Conservation (phyloP, 2,329 filamentous ascomycete species). For the Botrytis aclada region DNA sequence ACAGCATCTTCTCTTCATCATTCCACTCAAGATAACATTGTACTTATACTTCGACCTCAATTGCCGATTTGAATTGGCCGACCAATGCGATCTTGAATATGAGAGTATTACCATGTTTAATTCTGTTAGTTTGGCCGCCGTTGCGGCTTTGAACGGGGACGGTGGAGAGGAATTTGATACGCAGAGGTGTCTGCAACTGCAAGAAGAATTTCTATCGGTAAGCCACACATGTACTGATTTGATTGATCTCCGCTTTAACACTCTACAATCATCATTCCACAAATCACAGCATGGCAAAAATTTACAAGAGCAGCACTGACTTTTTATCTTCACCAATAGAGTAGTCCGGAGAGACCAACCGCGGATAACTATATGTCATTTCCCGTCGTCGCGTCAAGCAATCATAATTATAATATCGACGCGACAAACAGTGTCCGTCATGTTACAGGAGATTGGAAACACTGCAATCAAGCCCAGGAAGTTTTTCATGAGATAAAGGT, state of each 20-base stretch:
- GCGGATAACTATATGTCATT: not conserved
- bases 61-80: no score
- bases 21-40: not conserved
- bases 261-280: not conserved
- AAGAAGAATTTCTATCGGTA: slow-evolving; percentile 26
- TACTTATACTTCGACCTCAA: not conserved
- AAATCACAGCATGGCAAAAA: not conserved
- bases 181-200: slow-evolving; percentile 22
- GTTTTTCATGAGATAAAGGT: not conserved
- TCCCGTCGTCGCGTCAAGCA: not conserved
- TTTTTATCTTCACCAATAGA: not conserved
- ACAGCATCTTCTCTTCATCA: not conserved
- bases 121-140: slow-evolving; percentile 13
- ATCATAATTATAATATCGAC: not conserved
- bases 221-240: not conserved
- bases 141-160: slow-evolving; percentile 22
- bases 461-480: not conserved
- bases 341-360: not conserved
- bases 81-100: not conserved
- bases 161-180: slow-evolving; percentile 23
- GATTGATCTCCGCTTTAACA: no score
- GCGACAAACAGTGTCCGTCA: not conserved
- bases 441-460: not conserved
- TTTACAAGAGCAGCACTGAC: slow-evolving; percentile 20
- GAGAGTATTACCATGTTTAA: not conserved